A percentile compares a stretch with the other conserved stretches of the same genome.
These are phyloP conservation scores for Termitomyces sp. DNA, from an alignment of 768 basidiomycete species.

Conservation along the genomic window DNA sequence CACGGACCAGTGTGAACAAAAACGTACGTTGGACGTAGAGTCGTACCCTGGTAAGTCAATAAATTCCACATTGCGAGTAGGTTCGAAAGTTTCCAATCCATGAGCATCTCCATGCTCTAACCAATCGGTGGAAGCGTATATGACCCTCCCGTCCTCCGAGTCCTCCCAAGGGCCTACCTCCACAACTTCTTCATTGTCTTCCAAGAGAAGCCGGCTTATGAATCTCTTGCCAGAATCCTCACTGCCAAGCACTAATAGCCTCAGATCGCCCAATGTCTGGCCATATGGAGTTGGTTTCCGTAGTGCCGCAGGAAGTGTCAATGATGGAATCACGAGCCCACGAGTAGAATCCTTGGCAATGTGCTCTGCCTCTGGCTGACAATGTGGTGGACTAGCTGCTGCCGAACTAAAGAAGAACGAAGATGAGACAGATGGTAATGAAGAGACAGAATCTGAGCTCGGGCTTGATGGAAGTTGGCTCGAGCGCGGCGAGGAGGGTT, in stretches of 20 bases:
- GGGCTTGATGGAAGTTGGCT: constrained; percentile 61
- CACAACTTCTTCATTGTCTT: constrained; percentile 65
- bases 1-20: background rate
- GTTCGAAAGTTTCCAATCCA: constrained; percentile 62
- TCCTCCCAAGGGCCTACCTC: constrained; percentile 58
- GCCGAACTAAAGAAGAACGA: constrained; percentile 72
- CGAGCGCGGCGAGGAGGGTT: constrained; percentile 43
- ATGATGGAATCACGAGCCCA: constrained; percentile 66
- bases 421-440: constrained; percentile 31
- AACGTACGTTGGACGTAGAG: constrained; percentile 35
- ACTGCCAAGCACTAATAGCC: constrained; percentile 48
- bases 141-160: constrained; percentile 33
- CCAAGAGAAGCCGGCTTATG: constrained; percentile 44
- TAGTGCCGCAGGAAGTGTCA: constrained; percentile 58
- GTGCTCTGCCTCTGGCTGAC: constrained; percentile 36
- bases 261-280: constrained; percentile 59
- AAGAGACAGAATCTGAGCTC: constrained; percentile 57
- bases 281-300: constrained; percentile 62
- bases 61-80: constrained; percentile 61
- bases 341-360: constrained; percentile 31
- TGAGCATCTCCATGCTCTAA: constrained; percentile 59
- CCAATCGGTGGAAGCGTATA: constrained; percentile 69
- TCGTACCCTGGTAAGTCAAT: constrained; percentile 44
- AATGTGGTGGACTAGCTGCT: constrained; percentile 59
- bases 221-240: constrained; percentile 39